Conservation (phyloP, 176 grass and related monocot species). For the Rhynchospora tenuis region DNA sequence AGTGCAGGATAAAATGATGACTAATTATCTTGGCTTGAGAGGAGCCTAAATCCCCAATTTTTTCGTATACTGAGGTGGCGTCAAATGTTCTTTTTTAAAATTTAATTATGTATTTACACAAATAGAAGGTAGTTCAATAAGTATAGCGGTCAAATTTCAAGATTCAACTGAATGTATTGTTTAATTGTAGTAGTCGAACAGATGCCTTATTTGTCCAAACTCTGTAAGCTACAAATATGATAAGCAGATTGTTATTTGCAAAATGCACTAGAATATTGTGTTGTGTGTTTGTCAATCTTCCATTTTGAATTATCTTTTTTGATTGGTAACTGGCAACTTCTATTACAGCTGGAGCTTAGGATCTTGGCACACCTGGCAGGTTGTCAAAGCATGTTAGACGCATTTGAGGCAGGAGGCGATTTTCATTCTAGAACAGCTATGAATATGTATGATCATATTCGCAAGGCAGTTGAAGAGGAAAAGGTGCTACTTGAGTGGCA, state of each 20-base stretch:
- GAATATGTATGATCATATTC: slow-evolving; percentile 87
- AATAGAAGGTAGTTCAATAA: background rate
- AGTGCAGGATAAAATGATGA: background rate
- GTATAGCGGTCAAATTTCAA: background rate
- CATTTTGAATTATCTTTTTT: background rate
- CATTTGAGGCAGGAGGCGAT: slow-evolving; percentile 81
- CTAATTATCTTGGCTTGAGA: background rate
- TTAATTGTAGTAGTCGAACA: background rate
- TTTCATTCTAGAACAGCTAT: slow-evolving; percentile 95
- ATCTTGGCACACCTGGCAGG: slow-evolving; percentile 86
- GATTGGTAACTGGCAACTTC: background rate
- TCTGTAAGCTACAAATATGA: background rate
- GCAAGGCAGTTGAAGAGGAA: slow-evolving; percentile 69
- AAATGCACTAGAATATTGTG: background rate
- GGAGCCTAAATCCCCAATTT: background rate
- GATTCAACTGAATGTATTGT: background rate
- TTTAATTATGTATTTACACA: background rate
- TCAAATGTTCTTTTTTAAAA: background rate
- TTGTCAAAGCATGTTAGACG: slow-evolving; percentile 86
- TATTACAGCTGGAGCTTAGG: slow-evolving; percentile 71
- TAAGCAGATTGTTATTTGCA: background rate
- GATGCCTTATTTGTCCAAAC: background rate
- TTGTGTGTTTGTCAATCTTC: background rate
- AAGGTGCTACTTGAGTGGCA: slow-evolving; percentile 82
- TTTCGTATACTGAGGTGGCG: background rate